Conservation (phyloP, 2,329 filamentous ascomycete genomes). For the Pestalotiopsis sp. region DNA sequence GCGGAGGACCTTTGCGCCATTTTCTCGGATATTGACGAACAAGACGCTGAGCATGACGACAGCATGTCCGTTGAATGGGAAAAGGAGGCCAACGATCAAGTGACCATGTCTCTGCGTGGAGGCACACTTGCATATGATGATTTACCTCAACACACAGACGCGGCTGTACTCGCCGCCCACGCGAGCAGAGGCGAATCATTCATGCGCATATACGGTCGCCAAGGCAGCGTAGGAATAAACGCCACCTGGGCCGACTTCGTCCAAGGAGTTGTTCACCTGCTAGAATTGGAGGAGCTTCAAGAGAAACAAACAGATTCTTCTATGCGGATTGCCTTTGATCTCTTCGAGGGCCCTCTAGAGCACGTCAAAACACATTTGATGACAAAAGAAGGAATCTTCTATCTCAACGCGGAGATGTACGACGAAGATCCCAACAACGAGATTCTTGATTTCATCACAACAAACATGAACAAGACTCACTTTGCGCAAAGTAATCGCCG, state of each 20-base stretch:
- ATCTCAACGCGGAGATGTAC: background rate
- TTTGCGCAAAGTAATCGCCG: background rate
- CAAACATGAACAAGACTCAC: background rate
- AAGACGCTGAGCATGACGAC: background rate
- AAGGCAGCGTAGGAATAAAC: background rate
- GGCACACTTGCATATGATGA: constrained; percentile 6
- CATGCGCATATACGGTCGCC: constrained; percentile 4
- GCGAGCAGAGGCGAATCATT: background rate
- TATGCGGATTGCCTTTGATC: background rate
- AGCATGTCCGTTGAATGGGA: constrained; percentile 1
- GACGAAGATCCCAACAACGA: background rate
- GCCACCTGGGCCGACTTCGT: constrained; percentile 5
- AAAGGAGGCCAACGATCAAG: constrained; percentile 5
- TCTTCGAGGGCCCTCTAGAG: background rate
- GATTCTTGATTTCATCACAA: background rate
- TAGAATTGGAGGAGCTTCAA: background rate
- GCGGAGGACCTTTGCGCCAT: constrained; percentile 5
- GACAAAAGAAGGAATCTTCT: constrained; percentile 1
- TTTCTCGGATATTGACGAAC: constrained; percentile 1
- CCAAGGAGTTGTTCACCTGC: background rate
- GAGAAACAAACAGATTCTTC: background rate
- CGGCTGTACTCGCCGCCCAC: background rate
- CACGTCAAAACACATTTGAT: background rate
- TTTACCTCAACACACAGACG: background rate
- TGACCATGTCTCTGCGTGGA: background rate